phyloP scores from a whole-genome alignment of 2,329 filamentous ascomycete genomes.

The Exophiala spinifera region DNA sequence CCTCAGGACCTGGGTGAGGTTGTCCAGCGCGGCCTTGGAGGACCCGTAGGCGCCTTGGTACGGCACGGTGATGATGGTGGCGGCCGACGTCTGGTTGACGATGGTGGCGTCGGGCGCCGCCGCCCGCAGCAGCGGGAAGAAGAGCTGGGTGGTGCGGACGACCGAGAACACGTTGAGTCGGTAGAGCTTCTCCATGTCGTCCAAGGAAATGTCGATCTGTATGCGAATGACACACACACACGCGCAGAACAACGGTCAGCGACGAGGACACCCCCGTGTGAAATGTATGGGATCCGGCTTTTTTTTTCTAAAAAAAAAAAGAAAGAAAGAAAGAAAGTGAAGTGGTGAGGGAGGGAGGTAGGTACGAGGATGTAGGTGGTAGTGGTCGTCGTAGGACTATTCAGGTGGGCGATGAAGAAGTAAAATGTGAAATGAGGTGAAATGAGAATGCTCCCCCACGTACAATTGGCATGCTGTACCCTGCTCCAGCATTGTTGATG shows the following conservation, averaged over 20 bases:
- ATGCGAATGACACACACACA: no score
- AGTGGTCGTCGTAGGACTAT: no score
- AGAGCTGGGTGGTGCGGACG: slow-evolving; percentile 37
- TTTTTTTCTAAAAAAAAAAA: no score
- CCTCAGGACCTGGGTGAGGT: slow-evolving; percentile 51
- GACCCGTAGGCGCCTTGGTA: slow-evolving; percentile 35
- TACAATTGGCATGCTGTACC: slow-evolving; percentile 35
- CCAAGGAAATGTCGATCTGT: slow-evolving; percentile 36
- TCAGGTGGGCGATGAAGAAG: no score
- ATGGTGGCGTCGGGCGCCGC: slow-evolving; percentile 48
- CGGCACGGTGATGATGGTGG: slow-evolving; percentile 31
- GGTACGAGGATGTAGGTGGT: no score
- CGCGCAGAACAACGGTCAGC: not conserved
- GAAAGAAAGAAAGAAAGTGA: no score
- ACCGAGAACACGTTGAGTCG: slow-evolving; percentile 44
- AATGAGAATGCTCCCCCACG: not conserved
- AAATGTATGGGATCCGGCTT: no score
- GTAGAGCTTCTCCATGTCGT: slow-evolving; percentile 31
- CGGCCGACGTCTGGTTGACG: slow-evolving; percentile 39
- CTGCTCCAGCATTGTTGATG: slow-evolving; percentile 45
- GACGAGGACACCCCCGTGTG: no score
- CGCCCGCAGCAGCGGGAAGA: slow-evolving; percentile 30
- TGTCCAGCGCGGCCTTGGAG: slow-evolving; percentile 52
- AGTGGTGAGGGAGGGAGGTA: no score
- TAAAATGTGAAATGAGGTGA: not conserved